Evolutionary conservation across 2,329 filamentous ascomycete species (phyloP), one percentile per base, ranked within the genome.

Genomic region (Monilinia polystroma): DNA sequence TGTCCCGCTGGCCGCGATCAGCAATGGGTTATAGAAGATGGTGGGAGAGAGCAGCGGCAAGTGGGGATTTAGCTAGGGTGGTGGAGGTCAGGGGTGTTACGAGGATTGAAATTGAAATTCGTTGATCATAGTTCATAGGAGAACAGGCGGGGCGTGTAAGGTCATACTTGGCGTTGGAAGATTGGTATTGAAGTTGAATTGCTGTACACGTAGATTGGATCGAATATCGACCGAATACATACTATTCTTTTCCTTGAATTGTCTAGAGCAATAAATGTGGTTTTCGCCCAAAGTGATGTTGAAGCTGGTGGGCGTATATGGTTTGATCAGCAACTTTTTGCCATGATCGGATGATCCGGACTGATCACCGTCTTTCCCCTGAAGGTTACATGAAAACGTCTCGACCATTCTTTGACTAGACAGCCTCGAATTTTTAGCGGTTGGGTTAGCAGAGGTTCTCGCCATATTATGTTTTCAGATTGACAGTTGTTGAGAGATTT

Each of bases 71-170:
- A 52, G 45, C 58, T n/a, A 62, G 45, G 3, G 75, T 79, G 18
- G 77, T 78, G 68, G 76, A 78, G 62, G 63, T 77, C 29, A 75
- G 72, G 35, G 47, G 63, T 8, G 51, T 60, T 18, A 51, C 66
- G 26, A 59, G 56, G 49, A 66, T 67, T 57, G 65, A 63, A n/a
- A 63, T 59, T 60, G 58, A 54, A 29, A 64, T 62, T 68, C 29
- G 43, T 60, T 63, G 26, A 67, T 54, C 2, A 23, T 12, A 23
- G 12, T 41, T 56, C 32, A 41, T 14, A n/a, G 20, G 32, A 38
- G 32, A 23, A 41, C 20, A 23, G 11, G 20, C 12, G 10, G 53
- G 53, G 53, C n/a, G 53, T 38, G 29, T 38, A 55, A 32, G 11
- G 29, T 18, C 20, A 18, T 55, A 41, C 32, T 41, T 23, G 53